These are phyloP conservation scores for Chlamydomonas sp. DNA, from an alignment of 139 green algal species.

Conservation along the genomic window DNA sequence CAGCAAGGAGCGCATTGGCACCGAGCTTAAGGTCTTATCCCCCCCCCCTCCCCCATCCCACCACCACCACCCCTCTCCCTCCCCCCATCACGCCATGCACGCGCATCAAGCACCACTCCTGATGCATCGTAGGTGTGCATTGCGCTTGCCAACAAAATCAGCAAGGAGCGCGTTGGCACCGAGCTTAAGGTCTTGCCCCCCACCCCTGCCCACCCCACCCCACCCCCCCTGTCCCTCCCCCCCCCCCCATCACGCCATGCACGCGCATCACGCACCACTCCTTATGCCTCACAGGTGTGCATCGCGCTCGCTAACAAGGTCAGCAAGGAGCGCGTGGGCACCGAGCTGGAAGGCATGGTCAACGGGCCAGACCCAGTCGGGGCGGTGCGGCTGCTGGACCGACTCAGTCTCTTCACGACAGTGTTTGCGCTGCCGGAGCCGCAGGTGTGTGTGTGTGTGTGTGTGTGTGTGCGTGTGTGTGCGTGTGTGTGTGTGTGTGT, in stretches of 20 bases:
- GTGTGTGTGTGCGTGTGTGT: too few species aligned
- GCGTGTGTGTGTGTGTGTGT: too few species aligned
- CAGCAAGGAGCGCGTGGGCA: conserved; percentile 70
- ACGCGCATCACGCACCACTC: neutral
- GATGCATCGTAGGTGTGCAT: conserved; percentile 49
- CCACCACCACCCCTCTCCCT: too few species aligned
- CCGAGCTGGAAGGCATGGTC: conserved; percentile 83
- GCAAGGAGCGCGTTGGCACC: conserved; percentile 68
- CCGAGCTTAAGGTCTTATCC: conserved; percentile 77
- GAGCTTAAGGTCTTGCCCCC: conserved; percentile 84
- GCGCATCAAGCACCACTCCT: neutral
- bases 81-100: too few species aligned
- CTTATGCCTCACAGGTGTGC: conserved; percentile 48
- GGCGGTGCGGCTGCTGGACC: conserved; percentile 57
- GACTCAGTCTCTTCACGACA: conserved; percentile 57
- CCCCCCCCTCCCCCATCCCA: too few species aligned
- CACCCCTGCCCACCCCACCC: too few species aligned
- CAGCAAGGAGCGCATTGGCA: conserved; percentile 70
- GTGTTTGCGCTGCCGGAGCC: conserved; percentile 54
- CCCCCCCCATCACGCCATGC: too few species aligned
- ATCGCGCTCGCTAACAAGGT: conserved; percentile 64
- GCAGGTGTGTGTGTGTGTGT: too few species aligned
- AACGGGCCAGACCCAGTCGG: conserved; percentile 50
- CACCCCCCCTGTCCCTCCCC: too few species aligned
- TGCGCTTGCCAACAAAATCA: conserved; percentile 67